Percentiles rank a stretch among this genome's conserved stretches.
phyloP scores from a whole-genome alignment of 139 green algal species.

The Chlamydomonas sp. region DNA sequence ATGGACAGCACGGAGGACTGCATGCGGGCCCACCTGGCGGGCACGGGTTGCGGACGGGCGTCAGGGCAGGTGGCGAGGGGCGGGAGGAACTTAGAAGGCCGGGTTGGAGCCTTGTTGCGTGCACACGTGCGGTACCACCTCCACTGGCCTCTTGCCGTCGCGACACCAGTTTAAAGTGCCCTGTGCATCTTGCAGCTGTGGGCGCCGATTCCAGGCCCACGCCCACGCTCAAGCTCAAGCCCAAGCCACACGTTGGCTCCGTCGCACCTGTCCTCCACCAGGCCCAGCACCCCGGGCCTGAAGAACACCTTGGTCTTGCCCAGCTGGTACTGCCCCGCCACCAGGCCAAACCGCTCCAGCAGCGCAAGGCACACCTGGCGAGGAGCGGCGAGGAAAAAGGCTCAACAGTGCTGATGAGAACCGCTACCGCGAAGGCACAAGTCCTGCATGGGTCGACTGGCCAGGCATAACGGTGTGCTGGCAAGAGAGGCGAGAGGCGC shows the following conservation, averaged over 20 bases:
- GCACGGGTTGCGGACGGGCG: background rate
- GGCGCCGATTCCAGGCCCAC: no score
- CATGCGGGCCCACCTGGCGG: constrained; percentile 50
- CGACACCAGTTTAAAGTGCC: no score
- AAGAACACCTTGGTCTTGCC: constrained; percentile 91
- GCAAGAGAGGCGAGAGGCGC: no score
- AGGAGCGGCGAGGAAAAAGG: background rate
- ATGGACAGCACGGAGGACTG: constrained; percentile 37
- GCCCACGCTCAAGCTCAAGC: no score
- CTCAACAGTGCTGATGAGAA: background rate
- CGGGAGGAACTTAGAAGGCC: no score
- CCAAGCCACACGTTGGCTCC: background rate
- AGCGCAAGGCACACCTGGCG: constrained; percentile 61
- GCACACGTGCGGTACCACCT: no score
- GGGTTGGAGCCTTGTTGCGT: no score
- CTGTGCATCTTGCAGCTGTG: no score
- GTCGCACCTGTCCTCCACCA: constrained; percentile 68
- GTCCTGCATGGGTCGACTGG: background rate
- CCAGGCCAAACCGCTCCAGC: constrained; percentile 75
- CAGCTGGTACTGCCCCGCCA: constrained; percentile 64
- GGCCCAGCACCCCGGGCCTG: constrained; percentile 78
- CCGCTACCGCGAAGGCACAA: background rate
- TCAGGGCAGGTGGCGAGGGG: no score
- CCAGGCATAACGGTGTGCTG: background rate
- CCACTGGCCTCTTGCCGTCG: no score